Evolutionary conservation across 257 asterid species (phyloP).

Genomic region (Solanum bulbocastanum): DNA sequence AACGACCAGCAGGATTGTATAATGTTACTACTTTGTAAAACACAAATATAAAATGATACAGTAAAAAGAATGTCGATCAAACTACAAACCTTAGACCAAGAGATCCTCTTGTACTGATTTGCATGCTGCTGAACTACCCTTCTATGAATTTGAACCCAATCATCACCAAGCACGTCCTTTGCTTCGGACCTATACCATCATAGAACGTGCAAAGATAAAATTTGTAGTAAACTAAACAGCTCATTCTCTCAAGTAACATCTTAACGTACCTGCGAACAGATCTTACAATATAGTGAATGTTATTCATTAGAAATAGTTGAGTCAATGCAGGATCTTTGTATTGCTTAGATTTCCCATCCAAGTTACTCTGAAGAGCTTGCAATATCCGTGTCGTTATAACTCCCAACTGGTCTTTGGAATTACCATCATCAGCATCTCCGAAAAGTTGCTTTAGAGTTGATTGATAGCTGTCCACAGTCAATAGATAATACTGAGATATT

Average conservation of each 20-base stretch:
- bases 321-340: conserved; percentile 93
- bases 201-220: not conserved
- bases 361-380: conserved; percentile 87
- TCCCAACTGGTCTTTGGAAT: conserved; percentile 57
- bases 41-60: not conserved
- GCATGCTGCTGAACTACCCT: conserved; percentile 96
- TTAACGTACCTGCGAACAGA: conserved; percentile 69
- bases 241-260: not conserved
- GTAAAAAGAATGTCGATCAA: not conserved
- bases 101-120: conserved; percentile 87
- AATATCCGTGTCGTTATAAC: conserved; percentile 62
- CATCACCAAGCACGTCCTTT: conserved; percentile 86
- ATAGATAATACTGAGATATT: not conserved
- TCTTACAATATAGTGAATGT: conserved; percentile 89
- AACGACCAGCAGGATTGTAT: not conserved
- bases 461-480: conserved; percentile 53
- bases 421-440: conserved; percentile 39
- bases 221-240: not conserved
- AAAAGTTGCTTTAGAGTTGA: conserved; percentile 80
- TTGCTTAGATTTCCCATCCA: conserved; percentile 90
- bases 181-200: conserved; percentile 75
- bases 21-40: not conserved
- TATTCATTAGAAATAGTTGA: conserved; percentile 87
- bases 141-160: conserved; percentile 98
- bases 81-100: conserved; percentile 81